phyloP scores from a whole-genome alignment of 2,329 filamentous ascomycete species.

The Fusarium continuum region DNA sequence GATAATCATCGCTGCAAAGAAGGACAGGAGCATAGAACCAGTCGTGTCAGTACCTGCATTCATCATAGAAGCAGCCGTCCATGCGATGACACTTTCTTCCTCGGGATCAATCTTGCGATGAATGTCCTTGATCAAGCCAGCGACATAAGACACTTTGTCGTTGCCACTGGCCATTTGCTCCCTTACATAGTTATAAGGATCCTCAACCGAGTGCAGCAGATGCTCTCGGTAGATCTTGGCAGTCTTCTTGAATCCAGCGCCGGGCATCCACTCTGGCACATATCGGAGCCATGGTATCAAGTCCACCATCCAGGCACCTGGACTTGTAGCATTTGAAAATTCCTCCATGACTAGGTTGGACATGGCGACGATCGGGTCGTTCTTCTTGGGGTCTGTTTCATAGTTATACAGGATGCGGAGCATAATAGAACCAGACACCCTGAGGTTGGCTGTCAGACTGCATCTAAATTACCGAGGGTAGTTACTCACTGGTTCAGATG shows the following conservation, averaged over 20 bases:
- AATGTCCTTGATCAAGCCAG: background rate
- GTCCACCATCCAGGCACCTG: slow-evolving; percentile 12
- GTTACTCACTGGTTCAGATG: slow-evolving; percentile 5
- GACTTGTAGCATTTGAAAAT: slow-evolving; percentile 8
- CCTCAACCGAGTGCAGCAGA: background rate
- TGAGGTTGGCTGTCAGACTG: background rate
- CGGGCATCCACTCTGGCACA: slow-evolving; percentile 9
- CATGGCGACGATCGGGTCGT: slow-evolving; percentile 3
- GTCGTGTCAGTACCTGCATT: slow-evolving; percentile 48
- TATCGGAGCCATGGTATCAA: slow-evolving; percentile 1
- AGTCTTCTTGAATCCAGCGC: background rate
- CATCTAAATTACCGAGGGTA: fast-evolving
- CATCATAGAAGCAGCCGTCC: slow-evolving; percentile 29
- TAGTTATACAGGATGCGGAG: slow-evolving; percentile 18
- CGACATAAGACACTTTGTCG: slow-evolving; percentile 6
- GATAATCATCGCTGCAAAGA: slow-evolving; percentile 57
- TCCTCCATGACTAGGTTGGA: slow-evolving; percentile 17
- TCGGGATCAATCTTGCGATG: slow-evolving; percentile 2
- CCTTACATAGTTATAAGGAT: background rate
- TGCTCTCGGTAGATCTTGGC: background rate
- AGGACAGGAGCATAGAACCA: slow-evolving; percentile 43
- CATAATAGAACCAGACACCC: slow-evolving; percentile 15
- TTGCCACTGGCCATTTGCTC: background rate
- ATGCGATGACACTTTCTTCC: slow-evolving; percentile 10
- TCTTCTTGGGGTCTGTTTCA: background rate